These are phyloP conservation scores for Podosphaera aphanis DNA, from an alignment of 2,329 filamentous ascomycete species.

Conservation along the genomic window DNA sequence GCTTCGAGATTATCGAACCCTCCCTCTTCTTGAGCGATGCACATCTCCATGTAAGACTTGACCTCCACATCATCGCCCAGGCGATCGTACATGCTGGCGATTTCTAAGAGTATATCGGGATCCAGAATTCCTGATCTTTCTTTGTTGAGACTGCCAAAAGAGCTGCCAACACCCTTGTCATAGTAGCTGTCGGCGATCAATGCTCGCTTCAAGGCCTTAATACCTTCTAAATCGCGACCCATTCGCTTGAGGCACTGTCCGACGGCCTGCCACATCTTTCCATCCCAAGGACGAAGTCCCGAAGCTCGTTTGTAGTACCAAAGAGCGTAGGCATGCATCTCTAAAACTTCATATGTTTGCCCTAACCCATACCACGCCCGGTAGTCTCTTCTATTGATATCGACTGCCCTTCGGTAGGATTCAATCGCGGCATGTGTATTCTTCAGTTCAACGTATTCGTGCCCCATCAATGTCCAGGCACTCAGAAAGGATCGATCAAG, in stretches of 20 bases:
- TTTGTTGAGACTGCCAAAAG: conserved; percentile 19
- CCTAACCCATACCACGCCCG: conserved; percentile 94
- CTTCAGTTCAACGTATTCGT: conserved; percentile 96
- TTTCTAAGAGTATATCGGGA: conserved; percentile 73
- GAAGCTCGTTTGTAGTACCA: conserved; percentile 97
- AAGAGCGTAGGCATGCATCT: conserved; percentile 91
- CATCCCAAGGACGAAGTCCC: conserved; percentile 78
- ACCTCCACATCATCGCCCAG: conserved; percentile 58
- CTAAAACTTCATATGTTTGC: conserved; percentile 89
- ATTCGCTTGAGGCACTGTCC: conserved; percentile 81
- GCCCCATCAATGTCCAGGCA: conserved; percentile 96
- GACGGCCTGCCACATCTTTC: conserved; percentile 97
- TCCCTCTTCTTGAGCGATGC: conserved; percentile 76
- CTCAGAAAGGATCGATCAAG: conserved; percentile 78
- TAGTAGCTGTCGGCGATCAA: conserved; percentile 73
- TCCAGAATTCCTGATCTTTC: conserved; percentile 42
- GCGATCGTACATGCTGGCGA: conserved; percentile 71
- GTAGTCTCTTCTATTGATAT: conserved; percentile 89
- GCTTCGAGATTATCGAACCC: conserved; percentile 20
- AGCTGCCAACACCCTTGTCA: conserved; percentile 31
- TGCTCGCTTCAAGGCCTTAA: conserved; percentile 84
- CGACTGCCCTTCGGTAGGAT: conserved; percentile 82
- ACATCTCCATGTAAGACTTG: conserved; percentile 87
- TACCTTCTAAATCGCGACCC: conserved; percentile 65
- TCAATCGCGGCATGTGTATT: conserved; percentile 97